Evolutionary conservation across 805 yeast genomes (phyloP), one percentile per base, ranked within the genome.

Genomic region (Saccharomycopsis sp.): DNA sequence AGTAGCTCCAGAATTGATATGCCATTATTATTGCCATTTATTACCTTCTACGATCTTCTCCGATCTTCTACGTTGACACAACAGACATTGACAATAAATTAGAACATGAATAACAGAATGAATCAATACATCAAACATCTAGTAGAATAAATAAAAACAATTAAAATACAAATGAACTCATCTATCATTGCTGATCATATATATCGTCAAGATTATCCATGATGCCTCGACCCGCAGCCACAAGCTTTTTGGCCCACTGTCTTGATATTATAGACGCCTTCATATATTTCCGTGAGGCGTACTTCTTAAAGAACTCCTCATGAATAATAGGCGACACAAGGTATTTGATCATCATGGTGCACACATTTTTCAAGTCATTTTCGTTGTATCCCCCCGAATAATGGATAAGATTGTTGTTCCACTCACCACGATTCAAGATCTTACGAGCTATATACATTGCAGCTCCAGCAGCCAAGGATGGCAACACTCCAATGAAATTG

Each of bases 271-370:
- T 81, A 58, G 90, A 84, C 25, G 91, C 94, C 72, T 89, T 89
- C 86, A 94, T 82, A 69, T 86, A 91, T 70, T 88, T 86, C 69
- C 90, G 84, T 35, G 94, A 83, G 53, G 96, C 93, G 70, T 94
- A 94, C 73, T 94, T 94, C 69, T 87, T 89, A 76, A 90, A 91
- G 68, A 93, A 90, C 70, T 90, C 97, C 68, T 89, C 96, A 73
- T 92, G 96, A 59, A 83, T 85, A 56, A 91, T 88, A 9, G 96
- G 96, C 52, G 86, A 79, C 50, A 84, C 82, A 63, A 87, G 72
- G 70, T 89, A 93, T 68, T 86, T 88, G 70, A 89, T 78, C 62
- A 93, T 81, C 75, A 86, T 78, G 63, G 83, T 84, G 58, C 88
- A 81, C 56, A 90, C 85, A 44, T 89, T 88, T 63, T 78, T 78